Base-by-base conservation (phyloP, 2,329 filamentous ascomycete species). In the Parascedosporium putredinis region DNA sequence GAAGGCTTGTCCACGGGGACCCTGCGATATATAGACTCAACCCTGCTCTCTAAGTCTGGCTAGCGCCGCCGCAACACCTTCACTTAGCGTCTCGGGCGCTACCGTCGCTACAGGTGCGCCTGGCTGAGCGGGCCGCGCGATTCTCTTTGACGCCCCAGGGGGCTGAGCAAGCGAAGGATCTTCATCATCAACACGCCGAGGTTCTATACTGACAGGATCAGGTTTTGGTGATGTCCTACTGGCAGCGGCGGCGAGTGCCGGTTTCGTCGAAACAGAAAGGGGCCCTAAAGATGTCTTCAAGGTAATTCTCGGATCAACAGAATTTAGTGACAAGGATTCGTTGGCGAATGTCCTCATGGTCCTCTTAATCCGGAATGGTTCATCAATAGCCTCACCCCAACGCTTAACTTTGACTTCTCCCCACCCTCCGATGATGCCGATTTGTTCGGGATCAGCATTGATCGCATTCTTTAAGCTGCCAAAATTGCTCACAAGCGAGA, bases 341-440 rank as follows among this genome's bases (percentile, higher is more conserved):
- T 31, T 7, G 34, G 24, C 12, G 47, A 56, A 60, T 50, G 66
- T 59, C 60, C 70, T 86, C n/a, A 76, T 78, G 2, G 86, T 78
- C 59, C 84, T 85, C 58, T 82, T 80, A 4, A 84, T 80, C 51
- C 88, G 72, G 58, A 97, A 96, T 0, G 88, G 88, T 65, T 95
- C 89, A 52, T 88, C 79, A 1, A 96, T 85, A 8, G 86, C 84
- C 51, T 73, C 77, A 56, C 78, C 84, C 91, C 91, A 97, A 51
- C 81, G 79, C 65, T 86, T 84, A 20, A 96, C 88, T 67, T 98
- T 98, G 69, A 88, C 89, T 66, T 94, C 88, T 29, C 93, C 93
- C 90, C 90, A 98, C 1, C 93, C 93, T 25, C 83, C 78, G n/a
- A 98, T 81, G 54, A 87, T 71, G 12, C 82, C 80, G 31, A 98